Percentiles rank a stretch among this genome's conserved stretches.
These are phyloP conservation scores for Cladosporium halotolerans DNA, from an alignment of 2,329 filamentous ascomycete species.

Conservation along the genomic window DNA sequence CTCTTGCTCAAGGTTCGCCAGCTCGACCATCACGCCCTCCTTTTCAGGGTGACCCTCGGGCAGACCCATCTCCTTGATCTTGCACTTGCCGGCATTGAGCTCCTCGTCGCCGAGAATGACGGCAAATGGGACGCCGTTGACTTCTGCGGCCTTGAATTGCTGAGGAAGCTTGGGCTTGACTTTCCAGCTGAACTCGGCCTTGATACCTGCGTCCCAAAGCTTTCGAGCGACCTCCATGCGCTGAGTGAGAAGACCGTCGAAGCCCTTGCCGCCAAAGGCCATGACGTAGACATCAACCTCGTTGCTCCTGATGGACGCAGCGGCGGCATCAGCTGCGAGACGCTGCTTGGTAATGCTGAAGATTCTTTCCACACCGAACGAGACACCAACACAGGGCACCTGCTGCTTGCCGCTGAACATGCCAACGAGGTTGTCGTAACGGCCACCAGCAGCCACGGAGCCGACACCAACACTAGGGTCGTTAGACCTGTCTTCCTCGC, in stretches of 20 bases:
- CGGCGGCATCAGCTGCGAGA: constrained; percentile 55
- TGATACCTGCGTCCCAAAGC: constrained; percentile 84
- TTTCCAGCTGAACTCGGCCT: constrained; percentile 86
- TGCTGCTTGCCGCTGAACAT: constrained; percentile 76
- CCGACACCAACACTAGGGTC: constrained; percentile 80
- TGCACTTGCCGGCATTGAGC: constrained; percentile 72
- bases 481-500: constrained; percentile 63
- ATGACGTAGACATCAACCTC: constrained; percentile 91
- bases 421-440: constrained; percentile 87
- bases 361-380: constrained; percentile 92
- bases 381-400: constrained; percentile 86
- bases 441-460: constrained; percentile 80
- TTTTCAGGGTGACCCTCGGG: constrained; percentile 82
- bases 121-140: constrained; percentile 71
- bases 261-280: constrained; percentile 85
- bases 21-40: constrained; percentile 70
- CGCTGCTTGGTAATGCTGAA: constrained; percentile 84
- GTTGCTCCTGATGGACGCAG: constrained; percentile 54
- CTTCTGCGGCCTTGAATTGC: constrained; percentile 88
- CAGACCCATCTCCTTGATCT: constrained; percentile 79
- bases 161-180: constrained; percentile 79
- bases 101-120: constrained; percentile 91
- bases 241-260: constrained; percentile 72
- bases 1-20: constrained; percentile 57
- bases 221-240: constrained; percentile 71